A percentile compares a stretch with the other conserved stretches of the same genome.
Evolutionary conservation across 306 rosid genomes (phyloP).

Genomic region (Acacia confusa): DNA sequence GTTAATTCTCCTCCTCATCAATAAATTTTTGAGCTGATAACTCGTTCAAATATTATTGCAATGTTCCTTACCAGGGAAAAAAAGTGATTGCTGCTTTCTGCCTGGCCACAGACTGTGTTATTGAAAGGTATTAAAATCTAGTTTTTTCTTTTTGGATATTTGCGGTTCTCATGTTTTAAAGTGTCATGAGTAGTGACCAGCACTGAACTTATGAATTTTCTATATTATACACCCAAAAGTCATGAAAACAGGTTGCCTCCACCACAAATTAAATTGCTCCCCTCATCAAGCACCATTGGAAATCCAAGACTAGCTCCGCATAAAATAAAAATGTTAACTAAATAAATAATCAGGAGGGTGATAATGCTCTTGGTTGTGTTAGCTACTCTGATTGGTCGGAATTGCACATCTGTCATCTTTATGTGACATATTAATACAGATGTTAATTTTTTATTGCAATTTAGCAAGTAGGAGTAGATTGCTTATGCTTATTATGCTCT

Average conservation of each 20-base stretch:
- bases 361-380: no score
- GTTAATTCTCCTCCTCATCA: conserved; percentile 40
- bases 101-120: conserved; percentile 23
- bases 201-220: no score
- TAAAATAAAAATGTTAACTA: no score
- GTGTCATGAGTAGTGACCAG: no score
- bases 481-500: conserved; percentile 14
- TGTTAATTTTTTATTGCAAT: background rate
- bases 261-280: no score
- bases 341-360: no score
- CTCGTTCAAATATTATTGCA: conserved; percentile 22
- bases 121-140: conserved; percentile 31
- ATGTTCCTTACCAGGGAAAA: conserved; percentile 21
- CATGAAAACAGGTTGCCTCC: no score
- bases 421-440: background rate
- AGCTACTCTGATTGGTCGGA: no score
- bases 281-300: no score
- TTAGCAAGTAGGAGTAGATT: background rate
- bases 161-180: background rate
- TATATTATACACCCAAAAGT: no score
- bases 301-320: no score
- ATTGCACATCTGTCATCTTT: background rate
- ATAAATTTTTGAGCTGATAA: conserved; percentile 41
- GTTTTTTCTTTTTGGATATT: no score
- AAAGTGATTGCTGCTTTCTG: conserved; percentile 26